Evolutionary conservation across 225 moss, liverwort and hornwort species (phyloP), one percentile per base, ranked within the genome.

Genomic region (Sphagnum tenellum): DNA sequence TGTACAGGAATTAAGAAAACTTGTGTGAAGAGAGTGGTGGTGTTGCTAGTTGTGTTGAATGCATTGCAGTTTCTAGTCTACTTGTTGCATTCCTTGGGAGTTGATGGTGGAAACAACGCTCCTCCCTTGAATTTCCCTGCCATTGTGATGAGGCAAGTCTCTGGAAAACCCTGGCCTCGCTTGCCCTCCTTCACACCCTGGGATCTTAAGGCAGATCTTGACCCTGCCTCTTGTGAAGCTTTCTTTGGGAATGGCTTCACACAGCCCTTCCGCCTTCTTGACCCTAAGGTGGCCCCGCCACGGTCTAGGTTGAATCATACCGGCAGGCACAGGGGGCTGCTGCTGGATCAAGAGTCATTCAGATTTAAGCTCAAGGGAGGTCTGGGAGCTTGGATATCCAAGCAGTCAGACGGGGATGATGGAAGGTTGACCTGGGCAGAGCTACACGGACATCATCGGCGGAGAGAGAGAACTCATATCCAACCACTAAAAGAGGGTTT

Each of bases 181-280:
- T 67, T 90, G 70, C 73, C 71, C 5, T 81, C 95, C 0, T 85
- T 70, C 75, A 79, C 81, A 8, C 70, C 79, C 12, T 96, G 95
- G 95, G 74, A 79, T 44, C 70, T 71, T 12, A 67, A 88, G 45
- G 69, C 72, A 4, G 66, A 72, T 44, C 71, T 92, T 60, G 53
- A 66, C 60, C 49, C 74, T 29, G 82, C 67, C 48, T 82, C 88
- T 5, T 96, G 95, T 72, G 95, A 96, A 74, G 89, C 80, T 55
- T 92, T 82, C 74, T 96, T 96, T 69, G 95, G 95, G 50, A 84
- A 96, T 61, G 95, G 95, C 4, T 92, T 85, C 76, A 83, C 78
- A 5, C 74, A 86, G 66, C 79, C 83, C n/a, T 83, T 88, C 53
- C 64, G 71, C 68, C 79, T 96, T 29, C 66, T 89, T 2, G 69